Percentiles rank a stretch among this genome's conserved stretches.
phyloP scores from a whole-genome alignment of 1,139 yeast species.

The Pichia kudriavzevii region DNA sequence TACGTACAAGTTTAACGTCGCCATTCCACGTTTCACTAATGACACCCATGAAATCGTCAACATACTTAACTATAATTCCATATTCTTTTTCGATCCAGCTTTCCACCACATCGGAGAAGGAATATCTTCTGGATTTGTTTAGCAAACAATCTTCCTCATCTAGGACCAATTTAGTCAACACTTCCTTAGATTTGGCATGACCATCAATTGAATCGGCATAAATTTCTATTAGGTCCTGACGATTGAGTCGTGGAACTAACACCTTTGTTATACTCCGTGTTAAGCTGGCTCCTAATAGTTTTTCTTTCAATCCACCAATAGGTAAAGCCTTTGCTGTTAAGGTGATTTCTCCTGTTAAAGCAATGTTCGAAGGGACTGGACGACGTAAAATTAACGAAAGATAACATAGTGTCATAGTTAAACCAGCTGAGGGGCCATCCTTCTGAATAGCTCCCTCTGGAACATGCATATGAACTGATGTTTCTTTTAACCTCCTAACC shows the following conservation, averaged over 20 bases:
- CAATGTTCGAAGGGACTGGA: constrained; percentile 61
- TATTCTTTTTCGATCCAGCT: constrained; percentile 41
- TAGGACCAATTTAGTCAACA: constrained; percentile 19
- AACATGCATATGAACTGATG: constrained; percentile 76
- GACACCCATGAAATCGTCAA: constrained; percentile 74
- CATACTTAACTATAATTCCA: constrained; percentile 55
- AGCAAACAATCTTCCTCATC: constrained; percentile 23
- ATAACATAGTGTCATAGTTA: constrained; percentile 78
- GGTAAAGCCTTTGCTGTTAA: constrained; percentile 80
- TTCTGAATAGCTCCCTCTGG: constrained; percentile 85
- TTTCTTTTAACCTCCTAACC: constrained; percentile 39
- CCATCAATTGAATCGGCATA: constrained; percentile 21
- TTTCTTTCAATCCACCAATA: constrained; percentile 85
- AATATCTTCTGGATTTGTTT: constrained; percentile 18
- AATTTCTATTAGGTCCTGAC: constrained; percentile 59
- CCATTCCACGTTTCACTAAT: constrained; percentile 60
- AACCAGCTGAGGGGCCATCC: constrained; percentile 94
- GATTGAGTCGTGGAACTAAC: constrained; percentile 61
- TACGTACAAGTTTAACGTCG: constrained; percentile 21
- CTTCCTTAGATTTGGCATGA: constrained; percentile 26
- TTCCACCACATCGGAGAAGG: constrained; percentile 35
- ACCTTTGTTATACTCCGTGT: constrained; percentile 56
- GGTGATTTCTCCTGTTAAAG: constrained; percentile 94
- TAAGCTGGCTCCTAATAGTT: constrained; percentile 76
- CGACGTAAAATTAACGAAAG: constrained; percentile 62